Conservation (phyloP, 2,329 filamentous ascomycete species). For the Dactylellina sp. region DNA sequence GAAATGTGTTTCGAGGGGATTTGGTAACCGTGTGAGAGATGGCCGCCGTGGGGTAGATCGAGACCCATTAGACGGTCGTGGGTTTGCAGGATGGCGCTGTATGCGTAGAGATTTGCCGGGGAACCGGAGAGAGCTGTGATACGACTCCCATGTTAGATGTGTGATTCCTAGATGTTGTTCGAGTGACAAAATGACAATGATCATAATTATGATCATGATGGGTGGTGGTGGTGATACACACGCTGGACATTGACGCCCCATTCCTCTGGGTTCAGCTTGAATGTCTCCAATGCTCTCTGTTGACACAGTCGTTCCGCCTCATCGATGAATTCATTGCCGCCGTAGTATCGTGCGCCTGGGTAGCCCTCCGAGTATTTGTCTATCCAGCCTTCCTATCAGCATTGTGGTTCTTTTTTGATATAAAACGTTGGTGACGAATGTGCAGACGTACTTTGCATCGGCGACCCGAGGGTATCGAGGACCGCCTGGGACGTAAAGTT, state of each 20-base stretch:
- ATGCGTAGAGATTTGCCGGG: constrained; percentile 82
- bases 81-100: constrained; percentile 89
- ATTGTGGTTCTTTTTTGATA: constrained; percentile 2
- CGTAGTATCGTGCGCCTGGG: constrained; percentile 94
- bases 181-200: too few species aligned
- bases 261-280: constrained; percentile 82
- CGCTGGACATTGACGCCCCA: constrained; percentile 98
- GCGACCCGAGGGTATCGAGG: constrained; percentile 88
- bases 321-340: constrained; percentile 96
- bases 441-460: constrained; percentile 83
- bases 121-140: constrained; percentile 66
- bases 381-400: constrained; percentile 60
- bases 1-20: constrained; percentile 95
- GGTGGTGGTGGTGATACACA: too few species aligned
- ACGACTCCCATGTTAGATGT: constrained; percentile 31
- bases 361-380: constrained; percentile 97
- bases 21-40: constrained; percentile 97
- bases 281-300: constrained; percentile 86
- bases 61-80: constrained; percentile 98
- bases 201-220: too few species aligned
- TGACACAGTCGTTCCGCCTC: constrained; percentile 90
- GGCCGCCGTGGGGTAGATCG: constrained; percentile 94
- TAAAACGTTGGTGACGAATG: not conserved
- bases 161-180: too few species aligned
- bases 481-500: constrained; percentile 96